phyloP scores from a whole-genome alignment of 495 filamentous ascomycete genomes.

The Trypethelium eluteriae region DNA sequence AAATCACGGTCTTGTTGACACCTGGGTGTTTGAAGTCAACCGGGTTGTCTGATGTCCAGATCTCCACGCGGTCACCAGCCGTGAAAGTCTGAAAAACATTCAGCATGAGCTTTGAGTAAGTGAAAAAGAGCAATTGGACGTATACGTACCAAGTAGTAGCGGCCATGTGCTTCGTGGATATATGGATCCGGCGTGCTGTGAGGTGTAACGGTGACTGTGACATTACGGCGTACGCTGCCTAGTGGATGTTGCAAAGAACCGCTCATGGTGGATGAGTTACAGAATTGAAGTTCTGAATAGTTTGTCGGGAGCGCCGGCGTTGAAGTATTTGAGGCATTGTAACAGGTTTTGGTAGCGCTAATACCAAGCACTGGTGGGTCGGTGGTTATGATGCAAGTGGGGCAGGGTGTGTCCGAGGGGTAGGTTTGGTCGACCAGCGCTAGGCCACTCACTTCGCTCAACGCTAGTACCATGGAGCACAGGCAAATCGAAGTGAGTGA shows the following conservation, averaged over 20 bases:
- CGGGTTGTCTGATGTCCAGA: conserved; percentile 28
- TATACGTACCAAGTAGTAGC: conserved; percentile 2
- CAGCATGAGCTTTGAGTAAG: background rate
- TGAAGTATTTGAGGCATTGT: background rate
- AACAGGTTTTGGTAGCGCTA: conserved; percentile 2
- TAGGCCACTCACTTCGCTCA: background rate
- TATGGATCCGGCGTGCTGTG: conserved; percentile 6
- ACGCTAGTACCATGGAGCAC: background rate
- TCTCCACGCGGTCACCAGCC: conserved; percentile 28
- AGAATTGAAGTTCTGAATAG: background rate
- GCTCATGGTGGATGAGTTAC: background rate
- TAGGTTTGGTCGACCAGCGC: background rate
- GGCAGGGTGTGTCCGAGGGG: background rate
- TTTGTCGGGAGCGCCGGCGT: background rate
- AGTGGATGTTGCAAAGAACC: background rate
- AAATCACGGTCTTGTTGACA: conserved; percentile 24
- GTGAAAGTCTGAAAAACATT: conserved; percentile 28
- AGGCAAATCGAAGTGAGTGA: background rate
- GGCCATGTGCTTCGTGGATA: conserved; percentile 1
- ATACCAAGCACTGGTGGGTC: background rate
- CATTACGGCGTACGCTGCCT: background rate
- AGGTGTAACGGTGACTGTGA: conserved; percentile 4
- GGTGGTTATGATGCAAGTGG: conserved; percentile 5
- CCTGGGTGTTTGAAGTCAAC: conserved; percentile 24
- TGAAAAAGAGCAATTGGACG: background rate